Base-by-base conservation (phyloP, 2,329 filamentous ascomycete genomes). In the Colletotrichum sublineola region DNA sequence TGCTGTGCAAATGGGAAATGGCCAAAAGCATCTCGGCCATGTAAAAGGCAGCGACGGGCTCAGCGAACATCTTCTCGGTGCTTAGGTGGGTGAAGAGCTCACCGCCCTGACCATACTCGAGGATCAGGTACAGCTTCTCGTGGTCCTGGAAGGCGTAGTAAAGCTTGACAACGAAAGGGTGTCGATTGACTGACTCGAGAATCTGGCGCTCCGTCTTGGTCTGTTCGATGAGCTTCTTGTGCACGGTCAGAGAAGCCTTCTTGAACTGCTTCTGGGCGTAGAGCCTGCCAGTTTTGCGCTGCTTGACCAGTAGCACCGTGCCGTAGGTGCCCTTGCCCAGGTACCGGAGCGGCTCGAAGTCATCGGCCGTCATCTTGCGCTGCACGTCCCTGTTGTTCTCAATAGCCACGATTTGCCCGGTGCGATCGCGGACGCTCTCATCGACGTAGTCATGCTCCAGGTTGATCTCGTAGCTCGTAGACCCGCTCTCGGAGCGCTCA, bases 181-280 rank as follows among this genome's bases (percentile, higher is more conserved):
- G 96, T 44, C 95, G 90, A 82, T 97, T 98, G 81, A 99, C 94
- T 72, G 94, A 97, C 84, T 99, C 96, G 63, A 99, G 88, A 67
- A 99, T 97, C 77, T 92, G 92, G 62, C 96, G 93, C 84, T 99
- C 96, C 2, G 96, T 98, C 87, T 97, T 97, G 69, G 96, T 98
- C 85, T 98, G 96, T 84, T 98, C 95, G 63, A 99, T 91, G 42
- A 98, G 89, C 81, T 95, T 95, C 87, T 97, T 98, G 83, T 98
- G 95, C 50, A 99, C 94, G 0, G 95, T 94, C 64, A 99, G 86
- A 11, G 95, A 97, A 0, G 97, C 96, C 84, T 99, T 99, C 81
- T 96, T 96, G 84, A 99, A 96, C 83, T 98, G 96, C 86, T 99
- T 99, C 85, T 99, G 97, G 0, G 96, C 97, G 79, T 95, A 99